Base-by-base conservation (phyloP, 208 protist genomes). In the Trypanosoma scelopori region DNA sequence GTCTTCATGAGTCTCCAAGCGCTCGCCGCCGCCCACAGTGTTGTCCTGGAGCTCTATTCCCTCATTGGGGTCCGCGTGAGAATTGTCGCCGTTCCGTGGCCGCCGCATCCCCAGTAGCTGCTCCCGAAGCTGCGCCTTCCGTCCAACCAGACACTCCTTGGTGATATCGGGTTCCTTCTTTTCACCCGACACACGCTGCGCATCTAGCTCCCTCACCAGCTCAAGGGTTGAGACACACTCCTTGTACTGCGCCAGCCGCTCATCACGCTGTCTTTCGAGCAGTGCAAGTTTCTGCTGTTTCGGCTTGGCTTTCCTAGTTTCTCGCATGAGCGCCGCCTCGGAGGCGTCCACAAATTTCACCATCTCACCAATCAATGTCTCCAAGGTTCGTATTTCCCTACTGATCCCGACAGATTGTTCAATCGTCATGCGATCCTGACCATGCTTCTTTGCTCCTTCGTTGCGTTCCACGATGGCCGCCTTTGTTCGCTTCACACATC, bases 401-500 rank as follows among this genome's bases (percentile, higher is more conserved):
- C 74, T 71, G 59, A 92, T 89, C 20, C 65, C 69, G 51, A 84
- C 75, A 11, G 82, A 89, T 53, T 87, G 73, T 52, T 86, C 79
- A 61, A 92, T 85, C 7, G 74, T 60, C 68, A 87, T 78, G 22
- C 74, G 72, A 45, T 89, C 85, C 28, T 87, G 71, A 1, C 81
- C 82, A 65, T 89, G 70, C 37, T 79, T 25, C 1, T 65, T 55
- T 55, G 55, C 71, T 18, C 80, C 79, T 23, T 84, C 65, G 55
- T 89, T 92, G 42, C 85, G 79, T 47, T 89, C 79, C 18, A 74
- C 74, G 47, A 92, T 92, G 53, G 51, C 69, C n/a, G 75, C 69
- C 51, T 87, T 88, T 25, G 70, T 74, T 25, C 71, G 68, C 18
- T 67, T 70, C 5, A 84, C 71, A 25, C 66, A 65, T 6, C 64